Conservation (phyloP, 2,329 filamentous ascomycete species). For the Boeremia lycopersici region DNA sequence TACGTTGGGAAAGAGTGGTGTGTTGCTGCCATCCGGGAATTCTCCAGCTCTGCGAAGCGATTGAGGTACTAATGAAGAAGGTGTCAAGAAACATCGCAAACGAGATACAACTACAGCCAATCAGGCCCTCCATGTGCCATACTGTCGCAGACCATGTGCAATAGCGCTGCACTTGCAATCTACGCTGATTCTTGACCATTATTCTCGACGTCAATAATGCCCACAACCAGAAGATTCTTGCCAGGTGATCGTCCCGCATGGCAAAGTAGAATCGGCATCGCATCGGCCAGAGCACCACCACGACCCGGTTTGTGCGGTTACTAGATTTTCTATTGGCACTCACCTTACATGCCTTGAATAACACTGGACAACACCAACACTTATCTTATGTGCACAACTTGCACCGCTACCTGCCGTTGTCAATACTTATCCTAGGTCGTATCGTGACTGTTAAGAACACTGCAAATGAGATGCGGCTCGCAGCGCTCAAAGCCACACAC, state of each 20-base stretch:
- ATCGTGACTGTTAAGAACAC: neutral
- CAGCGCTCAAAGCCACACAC: neutral
- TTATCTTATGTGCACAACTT: conserved; percentile 1
- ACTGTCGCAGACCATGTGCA: conserved; percentile 3
- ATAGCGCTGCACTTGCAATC: conserved; percentile 8
- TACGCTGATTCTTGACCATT: neutral
- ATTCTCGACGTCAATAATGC: conserved; percentile 2
- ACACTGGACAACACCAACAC: neutral
- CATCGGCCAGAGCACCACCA: conserved; percentile 10
- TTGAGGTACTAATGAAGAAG: conserved; percentile 5
- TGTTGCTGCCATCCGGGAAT: neutral
- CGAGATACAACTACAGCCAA: conserved; percentile 1
- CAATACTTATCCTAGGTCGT: conserved; percentile 2
- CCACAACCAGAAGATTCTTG: neutral
- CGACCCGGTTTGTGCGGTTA: conserved; percentile 6
- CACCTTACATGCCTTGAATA: conserved; percentile 2
- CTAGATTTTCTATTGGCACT: conserved; percentile 7
- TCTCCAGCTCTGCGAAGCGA: conserved; percentile 1
- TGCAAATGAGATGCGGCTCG: conserved; percentile 3
- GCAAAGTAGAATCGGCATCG: conserved; percentile 10
- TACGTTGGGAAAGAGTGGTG: conserved; percentile 1
- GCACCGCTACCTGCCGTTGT: conserved; percentile 9
- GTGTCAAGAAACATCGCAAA: conserved; percentile 1
- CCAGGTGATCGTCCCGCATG: conserved; percentile 1
- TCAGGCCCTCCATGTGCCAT: conserved; percentile 1